Conservation (phyloP, 257 asterid genomes). For the Salvia splendens region DNA sequence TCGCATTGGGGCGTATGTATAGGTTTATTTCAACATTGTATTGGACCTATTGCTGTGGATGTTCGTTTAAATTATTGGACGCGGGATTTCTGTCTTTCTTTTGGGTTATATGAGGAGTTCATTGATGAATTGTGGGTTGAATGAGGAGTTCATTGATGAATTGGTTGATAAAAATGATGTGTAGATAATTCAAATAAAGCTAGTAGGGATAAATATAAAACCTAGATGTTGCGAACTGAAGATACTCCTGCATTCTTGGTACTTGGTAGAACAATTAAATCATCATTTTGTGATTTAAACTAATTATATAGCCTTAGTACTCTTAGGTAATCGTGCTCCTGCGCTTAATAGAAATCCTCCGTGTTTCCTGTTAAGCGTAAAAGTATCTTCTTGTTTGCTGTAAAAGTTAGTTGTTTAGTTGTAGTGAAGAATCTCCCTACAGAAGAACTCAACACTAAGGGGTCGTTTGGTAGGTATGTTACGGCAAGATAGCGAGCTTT, state of each 20-base stretch:
- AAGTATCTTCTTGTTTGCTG: constrained; percentile 21
- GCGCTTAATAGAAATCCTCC: constrained; percentile 12
- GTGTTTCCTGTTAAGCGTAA: background rate
- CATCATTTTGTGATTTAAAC: background rate
- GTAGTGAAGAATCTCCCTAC: background rate
- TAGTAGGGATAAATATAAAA: background rate
- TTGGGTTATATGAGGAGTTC: constrained; percentile 9
- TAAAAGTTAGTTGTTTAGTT: constrained; percentile 15
- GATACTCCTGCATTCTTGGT: background rate
- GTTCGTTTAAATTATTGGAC: constrained; percentile 5
- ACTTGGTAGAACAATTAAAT: background rate
- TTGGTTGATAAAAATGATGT: constrained; percentile 4
- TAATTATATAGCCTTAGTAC: constrained; percentile 3
- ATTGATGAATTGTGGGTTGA: constrained; percentile 2
- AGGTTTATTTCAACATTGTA: constrained; percentile 5
- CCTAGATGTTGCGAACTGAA: background rate
- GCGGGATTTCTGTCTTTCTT: constrained; percentile 8
- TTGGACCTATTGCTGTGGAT: constrained; percentile 9
- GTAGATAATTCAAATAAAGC: background rate
- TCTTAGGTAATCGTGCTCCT: background rate
- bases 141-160: constrained; percentile 13
- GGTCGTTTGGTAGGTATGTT: too few relatives aligned
- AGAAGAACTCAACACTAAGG: constrained; percentile 5
- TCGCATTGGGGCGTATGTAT: constrained; percentile 9
- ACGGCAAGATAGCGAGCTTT: too few relatives aligned